These are phyloP conservation scores for Xerocomellus intermedius DNA, from an alignment of 768 basidiomycete genomes.

Conservation along the genomic window DNA sequence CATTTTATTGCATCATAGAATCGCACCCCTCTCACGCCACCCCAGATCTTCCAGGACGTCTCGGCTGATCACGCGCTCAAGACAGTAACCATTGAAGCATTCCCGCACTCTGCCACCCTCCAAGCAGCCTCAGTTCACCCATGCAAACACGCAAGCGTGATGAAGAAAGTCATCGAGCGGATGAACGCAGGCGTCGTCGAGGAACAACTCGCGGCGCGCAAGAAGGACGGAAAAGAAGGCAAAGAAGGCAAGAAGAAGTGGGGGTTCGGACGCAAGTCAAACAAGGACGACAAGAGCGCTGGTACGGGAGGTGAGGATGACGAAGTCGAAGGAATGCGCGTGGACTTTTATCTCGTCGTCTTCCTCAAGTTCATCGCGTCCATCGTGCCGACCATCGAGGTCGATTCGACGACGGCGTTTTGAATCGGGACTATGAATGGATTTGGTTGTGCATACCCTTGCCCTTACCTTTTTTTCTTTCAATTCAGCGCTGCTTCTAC, in stretches of 20 bases:
- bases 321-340: constrained; percentile 88
- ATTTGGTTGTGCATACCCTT: constrained; percentile 16
- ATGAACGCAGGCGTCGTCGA: constrained; percentile 91
- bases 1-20: constrained; percentile 49
- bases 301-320: constrained; percentile 34
- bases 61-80: constrained; percentile 97
- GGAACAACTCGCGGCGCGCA: constrained; percentile 72
- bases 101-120: constrained; percentile 87
- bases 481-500: background rate
- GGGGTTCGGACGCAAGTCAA: constrained; percentile 71
- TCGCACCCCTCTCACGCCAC: constrained; percentile 79
- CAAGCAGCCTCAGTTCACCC: constrained; percentile 95
- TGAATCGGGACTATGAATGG: constrained; percentile 26
- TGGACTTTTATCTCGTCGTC: constrained; percentile 97
- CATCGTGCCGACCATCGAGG: constrained; percentile 98
- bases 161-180: constrained; percentile 99
- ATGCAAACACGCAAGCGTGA: constrained; percentile 97
- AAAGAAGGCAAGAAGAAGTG: constrained; percentile 80
- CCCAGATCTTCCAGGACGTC: constrained; percentile 96
- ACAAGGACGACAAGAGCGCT: constrained; percentile 49
- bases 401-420: constrained; percentile 85
- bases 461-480: background rate
- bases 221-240: constrained; percentile 42
- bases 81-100: constrained; percentile 97
- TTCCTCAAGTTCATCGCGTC: constrained; percentile 99